Percentiles rank a stretch among this genome's conserved stretches.
Evolutionary conservation across 2,329 filamentous ascomycete species (phyloP).

Genomic region (Colletotrichum salicis): DNA sequence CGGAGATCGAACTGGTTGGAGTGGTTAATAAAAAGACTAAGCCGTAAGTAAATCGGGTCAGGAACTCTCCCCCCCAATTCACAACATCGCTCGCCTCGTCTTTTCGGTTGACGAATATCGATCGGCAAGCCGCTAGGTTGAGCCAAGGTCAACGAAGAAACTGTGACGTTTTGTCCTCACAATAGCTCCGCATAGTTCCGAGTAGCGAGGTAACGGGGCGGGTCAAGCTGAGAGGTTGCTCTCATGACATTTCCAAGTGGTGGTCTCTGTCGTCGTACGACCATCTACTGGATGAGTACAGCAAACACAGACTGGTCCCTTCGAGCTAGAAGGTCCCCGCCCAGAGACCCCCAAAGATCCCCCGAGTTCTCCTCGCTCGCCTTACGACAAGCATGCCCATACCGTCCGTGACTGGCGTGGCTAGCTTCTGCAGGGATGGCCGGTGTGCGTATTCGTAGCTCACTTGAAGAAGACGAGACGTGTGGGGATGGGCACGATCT

Average conservation of each 20-base stretch:
- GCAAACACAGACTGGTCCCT: not conserved
- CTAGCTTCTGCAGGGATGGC: slow-evolving; percentile 23
- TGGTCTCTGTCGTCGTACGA: slow-evolving; percentile 13
- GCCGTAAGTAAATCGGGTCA: not conserved
- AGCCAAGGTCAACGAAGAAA: not conserved
- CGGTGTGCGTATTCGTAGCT: not conserved
- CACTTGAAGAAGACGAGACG: slow-evolving; percentile 32
- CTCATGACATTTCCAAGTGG: not conserved
- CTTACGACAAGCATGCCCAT: slow-evolving; percentile 29
- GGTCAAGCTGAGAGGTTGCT: slow-evolving; percentile 6
- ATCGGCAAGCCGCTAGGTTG: not conserved
- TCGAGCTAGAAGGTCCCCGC: not conserved
- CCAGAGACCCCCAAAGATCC: not conserved
- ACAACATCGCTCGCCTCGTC: slow-evolving; percentile 8
- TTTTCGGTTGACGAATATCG: not conserved
- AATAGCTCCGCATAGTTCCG: slow-evolving; percentile 5
- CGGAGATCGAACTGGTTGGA: not conserved
- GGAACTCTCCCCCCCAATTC: not conserved
- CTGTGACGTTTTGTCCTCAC: not conserved
- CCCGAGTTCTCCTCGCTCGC: slow-evolving; percentile 13
- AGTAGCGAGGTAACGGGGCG: not conserved
- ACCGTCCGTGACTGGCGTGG: slow-evolving; percentile 15
- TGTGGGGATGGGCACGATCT: slow-evolving; percentile 33
- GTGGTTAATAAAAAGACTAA: not conserved
- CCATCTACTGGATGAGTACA: not conserved